phyloP scores from a whole-genome alignment of 495 filamentous ascomycete genomes.

The Staphylotrichum longicolle region DNA sequence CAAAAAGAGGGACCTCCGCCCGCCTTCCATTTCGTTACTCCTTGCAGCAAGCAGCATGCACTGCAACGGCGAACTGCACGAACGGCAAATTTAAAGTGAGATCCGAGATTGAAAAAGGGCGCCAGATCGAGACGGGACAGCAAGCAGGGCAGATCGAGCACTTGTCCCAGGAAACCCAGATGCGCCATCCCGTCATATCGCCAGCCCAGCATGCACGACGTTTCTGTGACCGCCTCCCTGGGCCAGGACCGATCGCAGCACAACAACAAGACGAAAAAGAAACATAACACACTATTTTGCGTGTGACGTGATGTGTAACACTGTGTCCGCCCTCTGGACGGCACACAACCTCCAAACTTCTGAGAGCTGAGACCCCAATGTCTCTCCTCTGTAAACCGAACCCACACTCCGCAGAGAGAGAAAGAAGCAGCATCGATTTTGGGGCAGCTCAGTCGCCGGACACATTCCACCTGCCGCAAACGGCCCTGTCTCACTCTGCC shows the following conservation, averaged over 20 bases:
- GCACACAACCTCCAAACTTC: background rate
- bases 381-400: background rate
- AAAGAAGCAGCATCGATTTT: background rate
- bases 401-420: background rate
- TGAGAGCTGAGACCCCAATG: background rate
- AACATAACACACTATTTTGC: too few species aligned
- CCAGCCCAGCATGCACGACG: background rate
- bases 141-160: too few species aligned
- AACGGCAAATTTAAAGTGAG: slow-evolving; percentile 1
- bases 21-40: background rate
- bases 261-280: too few species aligned
- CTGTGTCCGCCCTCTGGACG: background rate
- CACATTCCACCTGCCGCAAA: background rate
- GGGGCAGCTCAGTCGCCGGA: background rate
- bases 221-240: background rate
- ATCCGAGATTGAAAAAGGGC: slow-evolving; percentile 9
- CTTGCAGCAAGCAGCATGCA: slow-evolving; percentile 9
- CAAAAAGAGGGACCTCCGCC: background rate
- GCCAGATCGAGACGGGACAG: slow-evolving; percentile 5
- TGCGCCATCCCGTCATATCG: background rate
- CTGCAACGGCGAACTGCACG: background rate
- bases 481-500: slow-evolving; percentile 11
- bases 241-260: too few species aligned
- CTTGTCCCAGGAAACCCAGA: background rate
- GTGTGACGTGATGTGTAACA: slow-evolving; percentile 1